These are phyloP conservation scores for Cercophora newfieldiana DNA, from an alignment of 495 filamentous ascomycete species.

Conservation along the genomic window DNA sequence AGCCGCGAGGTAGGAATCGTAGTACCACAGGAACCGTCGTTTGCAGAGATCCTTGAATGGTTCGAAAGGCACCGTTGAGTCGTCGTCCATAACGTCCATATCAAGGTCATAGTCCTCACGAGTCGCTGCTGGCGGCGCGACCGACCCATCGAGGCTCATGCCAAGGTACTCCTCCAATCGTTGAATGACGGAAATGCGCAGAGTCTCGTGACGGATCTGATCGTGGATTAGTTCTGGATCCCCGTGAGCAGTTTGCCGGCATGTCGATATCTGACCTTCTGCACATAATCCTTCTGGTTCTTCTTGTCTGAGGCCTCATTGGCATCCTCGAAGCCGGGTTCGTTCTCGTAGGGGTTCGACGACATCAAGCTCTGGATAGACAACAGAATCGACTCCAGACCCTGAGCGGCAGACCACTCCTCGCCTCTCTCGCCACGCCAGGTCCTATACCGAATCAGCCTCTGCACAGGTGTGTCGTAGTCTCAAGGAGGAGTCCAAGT, in stretches of 20 bases:
- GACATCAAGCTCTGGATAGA: constrained; percentile 98
- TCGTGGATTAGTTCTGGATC: constrained; percentile 16
- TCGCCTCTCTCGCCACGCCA: constrained; percentile 89
- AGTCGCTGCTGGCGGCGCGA: constrained; percentile 35
- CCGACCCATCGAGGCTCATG: constrained; percentile 55
- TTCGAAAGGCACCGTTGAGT: constrained; percentile 58
- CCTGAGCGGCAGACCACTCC: constrained; percentile 94
- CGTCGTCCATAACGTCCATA: constrained; percentile 54
- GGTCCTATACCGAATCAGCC: constrained; percentile 62
- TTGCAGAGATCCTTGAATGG: constrained; percentile 91
- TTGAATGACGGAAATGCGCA: constrained; percentile 83
- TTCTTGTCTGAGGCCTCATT: constrained; percentile 67
- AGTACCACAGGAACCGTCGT: constrained; percentile 93
- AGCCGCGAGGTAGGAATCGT: constrained; percentile 74
- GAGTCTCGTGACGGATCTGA: constrained; percentile 87
- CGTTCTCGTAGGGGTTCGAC: constrained; percentile 90
- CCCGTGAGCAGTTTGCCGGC: neutral
- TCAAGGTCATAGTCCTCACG: constrained; percentile 56
- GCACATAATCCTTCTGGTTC: constrained; percentile 75
- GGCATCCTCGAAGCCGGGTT: constrained; percentile 85
- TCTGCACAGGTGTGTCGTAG: neutral
- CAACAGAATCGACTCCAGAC: constrained; percentile 88
- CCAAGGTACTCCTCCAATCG: constrained; percentile 78
- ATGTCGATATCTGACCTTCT: constrained; percentile 62
- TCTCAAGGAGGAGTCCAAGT: constrained; percentile 31